Evolutionary conservation across 2,329 filamentous ascomycete genomes (phyloP).

Genomic region (Claviceps maximensis): DNA sequence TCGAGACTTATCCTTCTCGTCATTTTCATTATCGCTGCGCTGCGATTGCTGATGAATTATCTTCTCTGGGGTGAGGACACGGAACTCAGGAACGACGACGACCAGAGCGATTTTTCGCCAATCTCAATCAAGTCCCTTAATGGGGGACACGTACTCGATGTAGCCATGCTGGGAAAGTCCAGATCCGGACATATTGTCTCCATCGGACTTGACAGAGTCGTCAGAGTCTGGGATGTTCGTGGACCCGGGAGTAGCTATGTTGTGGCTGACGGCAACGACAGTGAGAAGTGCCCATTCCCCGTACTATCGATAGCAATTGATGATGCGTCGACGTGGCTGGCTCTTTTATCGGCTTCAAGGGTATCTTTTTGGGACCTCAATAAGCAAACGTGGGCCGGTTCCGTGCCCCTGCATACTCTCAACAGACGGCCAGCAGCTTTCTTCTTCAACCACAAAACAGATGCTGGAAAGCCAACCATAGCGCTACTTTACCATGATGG

Average conservation of each 20-base stretch:
- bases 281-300: slow-evolving; percentile 37
- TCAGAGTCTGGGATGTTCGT: slow-evolving; percentile 53
- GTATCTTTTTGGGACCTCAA: slow-evolving; percentile 52
- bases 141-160: slow-evolving; percentile 54
- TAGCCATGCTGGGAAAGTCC: slow-evolving; percentile 51
- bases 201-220: slow-evolving; percentile 54
- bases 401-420: slow-evolving; percentile 33
- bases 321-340: slow-evolving; percentile 49
- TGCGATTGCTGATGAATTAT: slow-evolving; percentile 61
- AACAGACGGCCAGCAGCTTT: slow-evolving; percentile 49
- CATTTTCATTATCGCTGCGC: slow-evolving; percentile 47
- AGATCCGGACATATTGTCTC: slow-evolving; percentile 53
- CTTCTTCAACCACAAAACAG: slow-evolving; percentile 40
- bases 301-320: slow-evolving; percentile 53
- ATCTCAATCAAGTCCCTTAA: slow-evolving; percentile 48
- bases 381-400: slow-evolving; percentile 42
- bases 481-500: slow-evolving; percentile 54
- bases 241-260: slow-evolving; percentile 28
- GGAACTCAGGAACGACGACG: slow-evolving; percentile 30
- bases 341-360: slow-evolving; percentile 41
- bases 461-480: slow-evolving; percentile 30
- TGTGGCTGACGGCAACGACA: slow-evolving; percentile 26
- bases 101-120: slow-evolving; percentile 31
- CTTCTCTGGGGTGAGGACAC: slow-evolving; percentile 53
- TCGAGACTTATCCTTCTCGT: slow-evolving; percentile 48